These are phyloP conservation scores for Penicillium herquei DNA, from an alignment of 495 filamentous ascomycete species.

Conservation along the genomic window DNA sequence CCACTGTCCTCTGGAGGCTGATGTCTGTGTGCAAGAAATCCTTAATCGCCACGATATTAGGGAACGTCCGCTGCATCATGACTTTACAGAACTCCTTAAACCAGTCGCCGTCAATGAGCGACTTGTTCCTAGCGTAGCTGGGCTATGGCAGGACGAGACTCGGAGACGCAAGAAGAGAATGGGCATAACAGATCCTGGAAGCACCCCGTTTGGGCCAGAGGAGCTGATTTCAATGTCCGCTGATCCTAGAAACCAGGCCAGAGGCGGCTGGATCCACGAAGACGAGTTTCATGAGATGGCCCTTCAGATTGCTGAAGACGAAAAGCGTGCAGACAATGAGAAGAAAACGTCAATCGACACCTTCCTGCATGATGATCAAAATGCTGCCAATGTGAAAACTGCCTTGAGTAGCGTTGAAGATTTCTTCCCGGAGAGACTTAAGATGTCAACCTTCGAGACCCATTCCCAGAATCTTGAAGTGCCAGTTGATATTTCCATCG, in stretches of 20 bases:
- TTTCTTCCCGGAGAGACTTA: slow-evolving; percentile 68
- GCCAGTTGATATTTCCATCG: slow-evolving; percentile 35
- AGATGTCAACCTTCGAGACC: slow-evolving; percentile 20
- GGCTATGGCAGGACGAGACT: slow-evolving; percentile 89
- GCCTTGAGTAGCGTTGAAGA: slow-evolving; percentile 81
- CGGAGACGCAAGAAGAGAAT: slow-evolving; percentile 70
- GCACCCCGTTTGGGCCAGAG: slow-evolving; percentile 74
- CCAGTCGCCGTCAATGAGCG: slow-evolving; percentile 67
- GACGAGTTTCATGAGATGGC: slow-evolving; percentile 72
- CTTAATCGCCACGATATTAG: slow-evolving; percentile 73
- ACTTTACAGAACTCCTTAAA: slow-evolving; percentile 75
- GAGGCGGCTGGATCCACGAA: slow-evolving; percentile 85
- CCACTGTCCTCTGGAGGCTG: slow-evolving; percentile 84
- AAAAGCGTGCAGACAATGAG: slow-evolving; percentile 51
- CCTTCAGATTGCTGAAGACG: slow-evolving; percentile 57
- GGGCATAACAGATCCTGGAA: slow-evolving; percentile 58
- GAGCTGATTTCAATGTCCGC: slow-evolving; percentile 84
- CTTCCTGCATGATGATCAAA: slow-evolving; percentile 53
- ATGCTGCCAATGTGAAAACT: slow-evolving; percentile 66
- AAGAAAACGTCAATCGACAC: slow-evolving; percentile 56
- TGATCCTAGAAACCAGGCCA: slow-evolving; percentile 64
- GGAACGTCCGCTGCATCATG: slow-evolving; percentile 76
- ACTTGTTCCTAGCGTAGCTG: slow-evolving; percentile 89
- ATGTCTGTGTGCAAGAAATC: slow-evolving; percentile 86
- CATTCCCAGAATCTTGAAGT: slow-evolving; percentile 5